These are phyloP conservation scores for Oryza meyeriana DNA, from an alignment of 176 grass and related monocot species.

Conservation along the genomic window DNA sequence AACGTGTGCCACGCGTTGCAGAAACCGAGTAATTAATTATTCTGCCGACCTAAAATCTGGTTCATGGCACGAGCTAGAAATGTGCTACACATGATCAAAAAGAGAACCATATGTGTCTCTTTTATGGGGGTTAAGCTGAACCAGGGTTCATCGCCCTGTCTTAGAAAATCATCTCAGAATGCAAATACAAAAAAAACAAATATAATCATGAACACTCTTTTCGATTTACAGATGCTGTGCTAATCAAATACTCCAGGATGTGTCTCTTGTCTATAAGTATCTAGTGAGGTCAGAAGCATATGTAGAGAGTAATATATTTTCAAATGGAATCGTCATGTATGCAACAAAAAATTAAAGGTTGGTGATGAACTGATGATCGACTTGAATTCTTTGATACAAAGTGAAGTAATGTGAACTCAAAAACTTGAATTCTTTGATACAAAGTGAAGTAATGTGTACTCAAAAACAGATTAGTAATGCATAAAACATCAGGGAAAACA, in stretches of 20 bases:
- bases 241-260: neutral
- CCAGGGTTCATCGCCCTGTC: no score
- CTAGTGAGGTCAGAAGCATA: neutral
- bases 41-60: neutral
- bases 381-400: neutral
- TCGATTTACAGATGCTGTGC: neutral
- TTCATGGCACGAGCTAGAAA: neutral
- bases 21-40: neutral
- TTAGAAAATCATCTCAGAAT: neutral
- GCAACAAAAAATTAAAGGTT: neutral
- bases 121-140: no score
- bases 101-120: neutral
- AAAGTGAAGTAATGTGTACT: neutral
- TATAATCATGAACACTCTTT: neutral
- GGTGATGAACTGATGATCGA: neutral
- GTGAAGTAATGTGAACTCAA: neutral
- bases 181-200: neutral
- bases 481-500: neutral
- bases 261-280: neutral
- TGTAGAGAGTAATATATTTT: neutral
- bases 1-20: neutral
- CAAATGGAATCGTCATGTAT: neutral
- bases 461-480: neutral
- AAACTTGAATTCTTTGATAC: neutral
- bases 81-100: neutral